Conservation (phyloP, 345 rosid genomes). For the Citrus glauca region DNA sequence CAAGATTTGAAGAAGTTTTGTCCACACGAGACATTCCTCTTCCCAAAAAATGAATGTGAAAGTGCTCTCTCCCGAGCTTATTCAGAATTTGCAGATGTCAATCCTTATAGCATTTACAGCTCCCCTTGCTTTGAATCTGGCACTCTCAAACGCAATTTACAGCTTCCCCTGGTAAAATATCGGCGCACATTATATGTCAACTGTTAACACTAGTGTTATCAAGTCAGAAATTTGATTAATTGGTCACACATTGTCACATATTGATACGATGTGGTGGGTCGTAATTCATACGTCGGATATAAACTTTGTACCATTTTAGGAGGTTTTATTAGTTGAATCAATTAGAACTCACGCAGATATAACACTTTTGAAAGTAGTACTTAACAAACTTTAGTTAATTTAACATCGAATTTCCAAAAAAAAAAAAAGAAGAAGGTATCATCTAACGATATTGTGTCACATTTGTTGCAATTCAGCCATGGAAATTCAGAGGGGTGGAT, state of each 20-base stretch:
- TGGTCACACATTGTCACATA: too few relatives aligned
- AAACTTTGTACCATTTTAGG: too few relatives aligned
- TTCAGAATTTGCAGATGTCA: slow-evolving; percentile 41
- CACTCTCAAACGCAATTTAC: slow-evolving; percentile 13
- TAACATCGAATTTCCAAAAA: too few relatives aligned
- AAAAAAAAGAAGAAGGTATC: too few relatives aligned
- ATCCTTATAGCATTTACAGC: slow-evolving; percentile 55
- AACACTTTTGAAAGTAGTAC: not conserved
- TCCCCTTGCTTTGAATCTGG: slow-evolving; percentile 35
- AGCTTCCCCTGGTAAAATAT: slow-evolving; percentile 2
- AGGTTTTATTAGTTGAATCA: too few relatives aligned
- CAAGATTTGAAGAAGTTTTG: slow-evolving; percentile 33
- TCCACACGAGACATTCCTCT: slow-evolving; percentile 40
- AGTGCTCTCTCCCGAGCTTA: slow-evolving; percentile 40
- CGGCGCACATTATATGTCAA: not conserved
- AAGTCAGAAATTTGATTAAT: too few relatives aligned
- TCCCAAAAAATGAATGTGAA: slow-evolving; percentile 48
- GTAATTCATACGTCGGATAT: too few relatives aligned
- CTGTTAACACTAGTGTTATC: too few relatives aligned
- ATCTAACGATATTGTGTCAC: not conserved
- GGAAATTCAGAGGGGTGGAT: slow-evolving; percentile 73
- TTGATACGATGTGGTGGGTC: too few relatives aligned
- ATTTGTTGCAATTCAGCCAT: slow-evolving; percentile 35
- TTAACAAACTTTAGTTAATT: too few relatives aligned
- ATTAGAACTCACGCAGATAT: not conserved